These are phyloP conservation scores for Coix lacrymajobi DNA, from an alignment of 176 grass and related monocot species.

Conservation along the genomic window DNA sequence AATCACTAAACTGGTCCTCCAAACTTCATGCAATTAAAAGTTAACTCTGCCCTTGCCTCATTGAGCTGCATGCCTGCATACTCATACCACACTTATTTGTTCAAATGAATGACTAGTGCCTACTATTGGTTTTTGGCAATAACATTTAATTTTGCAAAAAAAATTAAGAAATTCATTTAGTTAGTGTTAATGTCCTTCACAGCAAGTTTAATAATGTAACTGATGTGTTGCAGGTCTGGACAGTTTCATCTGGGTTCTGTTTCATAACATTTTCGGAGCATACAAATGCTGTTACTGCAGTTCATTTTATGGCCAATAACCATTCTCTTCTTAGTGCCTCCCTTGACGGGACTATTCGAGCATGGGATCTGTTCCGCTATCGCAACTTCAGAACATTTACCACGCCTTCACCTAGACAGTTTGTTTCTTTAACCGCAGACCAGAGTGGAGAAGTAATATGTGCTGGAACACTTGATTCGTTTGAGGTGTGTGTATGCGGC, in stretches of 20 bases:
- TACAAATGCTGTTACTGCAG: slow-evolving; percentile 83
- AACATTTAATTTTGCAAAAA: not conserved
- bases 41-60: not conserved
- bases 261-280: slow-evolving; percentile 97
- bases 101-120: not conserved
- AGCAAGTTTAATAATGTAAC: not conserved
- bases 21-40: not conserved
- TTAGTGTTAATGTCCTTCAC: not conserved
- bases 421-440: slow-evolving; percentile 90
- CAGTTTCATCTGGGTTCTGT: slow-evolving; percentile 82
- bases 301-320: slow-evolving; percentile 96
- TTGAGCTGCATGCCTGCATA: not conserved
- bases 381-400: slow-evolving; percentile 92
- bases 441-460: slow-evolving; percentile 89
- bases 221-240: slow-evolving; percentile 73
- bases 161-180: not conserved
- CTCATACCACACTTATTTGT: not conserved
- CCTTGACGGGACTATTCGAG: slow-evolving; percentile 88
- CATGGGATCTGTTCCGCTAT: slow-evolving; percentile 95
- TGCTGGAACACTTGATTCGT: slow-evolving; percentile 97
- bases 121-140: not conserved
- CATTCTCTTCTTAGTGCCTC: slow-evolving; percentile 96
- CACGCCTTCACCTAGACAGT: slow-evolving; percentile 82
- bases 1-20: not conserved
- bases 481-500: slow-evolving; percentile 56